phyloP scores from a whole-genome alignment of 2,329 filamentous ascomycete species.

The Thielaviopsis populi region DNA sequence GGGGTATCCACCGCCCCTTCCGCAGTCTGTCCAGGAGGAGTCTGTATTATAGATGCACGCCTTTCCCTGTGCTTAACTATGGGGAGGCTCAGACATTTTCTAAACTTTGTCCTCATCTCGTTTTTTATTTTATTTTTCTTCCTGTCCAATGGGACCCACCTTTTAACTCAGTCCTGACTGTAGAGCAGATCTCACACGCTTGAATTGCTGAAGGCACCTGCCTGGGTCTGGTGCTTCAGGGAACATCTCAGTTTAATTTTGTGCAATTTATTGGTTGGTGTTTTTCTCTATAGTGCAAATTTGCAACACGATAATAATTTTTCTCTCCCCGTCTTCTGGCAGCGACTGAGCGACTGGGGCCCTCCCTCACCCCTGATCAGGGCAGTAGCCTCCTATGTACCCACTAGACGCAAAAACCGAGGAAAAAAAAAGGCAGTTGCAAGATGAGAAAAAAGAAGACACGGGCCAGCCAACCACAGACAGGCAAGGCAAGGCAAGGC shows the following conservation, averaged over 20 bases:
- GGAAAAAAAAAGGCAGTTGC: not conserved
- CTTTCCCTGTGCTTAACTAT: not conserved
- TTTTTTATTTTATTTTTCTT: not conserved
- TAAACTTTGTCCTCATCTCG: conserved; percentile 2
- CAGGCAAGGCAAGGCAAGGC: too few relatives aligned
- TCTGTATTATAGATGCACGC: not conserved
- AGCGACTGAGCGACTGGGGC: not conserved
- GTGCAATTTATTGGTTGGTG: not conserved
- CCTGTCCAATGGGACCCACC: not conserved
- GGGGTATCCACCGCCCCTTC: conserved; percentile 4
- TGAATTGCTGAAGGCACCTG: not conserved
- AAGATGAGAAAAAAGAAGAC: conserved; percentile 2
- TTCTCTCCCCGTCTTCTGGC: not conserved
- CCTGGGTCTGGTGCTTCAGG: not conserved
- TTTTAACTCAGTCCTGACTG: not conserved
- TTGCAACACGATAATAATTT: not conserved
- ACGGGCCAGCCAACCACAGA: not conserved
- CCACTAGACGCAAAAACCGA: not conserved
- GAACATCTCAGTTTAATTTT: not conserved
- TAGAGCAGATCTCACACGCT: not conserved
- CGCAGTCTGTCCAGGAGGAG: not conserved
- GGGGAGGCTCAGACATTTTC: not conserved
- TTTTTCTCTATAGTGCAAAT: not conserved
- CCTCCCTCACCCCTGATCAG: not conserved
- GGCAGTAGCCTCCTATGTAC: conserved; percentile 4